phyloP scores from a whole-genome alignment of 2,329 filamentous ascomycete species.

The Xylaria sp. region DNA sequence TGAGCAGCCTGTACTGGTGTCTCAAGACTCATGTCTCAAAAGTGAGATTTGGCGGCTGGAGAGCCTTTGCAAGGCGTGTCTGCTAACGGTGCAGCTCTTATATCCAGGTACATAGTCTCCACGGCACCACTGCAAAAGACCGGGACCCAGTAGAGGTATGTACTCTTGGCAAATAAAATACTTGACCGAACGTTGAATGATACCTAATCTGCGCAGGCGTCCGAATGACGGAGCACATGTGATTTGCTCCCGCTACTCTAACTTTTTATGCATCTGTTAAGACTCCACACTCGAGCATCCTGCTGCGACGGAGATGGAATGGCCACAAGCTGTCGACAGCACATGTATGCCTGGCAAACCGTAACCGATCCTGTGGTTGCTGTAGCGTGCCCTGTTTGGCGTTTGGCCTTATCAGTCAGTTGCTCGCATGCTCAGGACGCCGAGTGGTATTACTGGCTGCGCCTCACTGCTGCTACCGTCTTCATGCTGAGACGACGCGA shows the following conservation, averaged over 20 bases:
- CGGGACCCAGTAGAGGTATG: conserved; percentile 15
- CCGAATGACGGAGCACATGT: conserved; percentile 29
- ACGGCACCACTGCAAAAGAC: background rate
- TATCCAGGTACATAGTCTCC: background rate
- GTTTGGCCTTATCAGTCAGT: conserved; percentile 17
- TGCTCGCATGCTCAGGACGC: conserved; percentile 25
- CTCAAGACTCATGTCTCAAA: background rate
- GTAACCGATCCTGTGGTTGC: conserved; percentile 13
- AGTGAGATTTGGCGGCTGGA: background rate
- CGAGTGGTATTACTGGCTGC: conserved; percentile 4
- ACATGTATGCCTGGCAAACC: conserved; percentile 4
- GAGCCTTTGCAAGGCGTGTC: background rate
- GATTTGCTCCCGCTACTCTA: conserved; percentile 25
- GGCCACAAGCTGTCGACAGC: conserved; percentile 22
- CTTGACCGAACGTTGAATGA: background rate
- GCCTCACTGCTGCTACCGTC: background rate
- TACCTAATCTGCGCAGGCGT: conserved; percentile 18
- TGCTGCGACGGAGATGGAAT: conserved; percentile 24
- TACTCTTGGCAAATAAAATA: conserved; percentile 26
- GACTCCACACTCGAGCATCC: conserved; percentile 23
- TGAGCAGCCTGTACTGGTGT: background rate
- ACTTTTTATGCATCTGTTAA: conserved; percentile 19
- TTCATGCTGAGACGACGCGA: conserved; percentile 6
- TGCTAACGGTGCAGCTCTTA: background rate
- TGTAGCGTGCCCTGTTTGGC: conserved; percentile 11